Conservation (phyloP, 164 flowering plant species). For the Cinnamomum chago region DNA sequence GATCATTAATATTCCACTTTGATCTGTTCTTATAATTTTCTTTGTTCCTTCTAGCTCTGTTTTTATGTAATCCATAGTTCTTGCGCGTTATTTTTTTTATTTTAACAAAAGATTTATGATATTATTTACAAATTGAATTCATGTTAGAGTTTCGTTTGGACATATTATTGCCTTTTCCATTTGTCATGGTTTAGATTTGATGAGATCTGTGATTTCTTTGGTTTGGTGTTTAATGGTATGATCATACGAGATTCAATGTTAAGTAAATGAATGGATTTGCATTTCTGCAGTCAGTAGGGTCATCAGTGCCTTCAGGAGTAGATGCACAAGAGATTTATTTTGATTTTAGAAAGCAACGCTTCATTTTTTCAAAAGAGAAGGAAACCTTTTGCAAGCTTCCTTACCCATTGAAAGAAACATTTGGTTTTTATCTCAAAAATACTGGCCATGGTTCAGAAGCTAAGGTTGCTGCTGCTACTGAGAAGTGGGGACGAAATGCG, state of each 20-base stretch:
- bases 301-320: conserved; percentile 33
- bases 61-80: not conserved
- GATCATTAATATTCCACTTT: no score
- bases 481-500: conserved; percentile 98
- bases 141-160: not conserved
- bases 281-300: conserved; percentile 38
- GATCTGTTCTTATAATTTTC: no score
- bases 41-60: not conserved
- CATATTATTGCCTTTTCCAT: not conserved
- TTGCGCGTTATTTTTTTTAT: not conserved
- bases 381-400: conserved; percentile 80
- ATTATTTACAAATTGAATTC: not conserved
- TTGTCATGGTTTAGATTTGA: not conserved
- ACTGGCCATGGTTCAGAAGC: conserved; percentile 92
- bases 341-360: conserved; percentile 91
- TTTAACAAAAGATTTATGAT: not conserved
- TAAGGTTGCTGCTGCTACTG: conserved; percentile 66
- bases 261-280: conserved; percentile 1
- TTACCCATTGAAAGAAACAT: conserved; percentile 82
- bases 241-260: not conserved
- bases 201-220: not conserved
- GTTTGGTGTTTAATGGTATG: not conserved
- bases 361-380: conserved; percentile 71
- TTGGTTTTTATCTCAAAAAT: conserved; percentile 71
- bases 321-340: conserved; percentile 79